Evolutionary conservation across 208 protist genomes (phyloP), one percentile per base, ranked within the genome.

Genomic region (Polymyxa betae): DNA sequence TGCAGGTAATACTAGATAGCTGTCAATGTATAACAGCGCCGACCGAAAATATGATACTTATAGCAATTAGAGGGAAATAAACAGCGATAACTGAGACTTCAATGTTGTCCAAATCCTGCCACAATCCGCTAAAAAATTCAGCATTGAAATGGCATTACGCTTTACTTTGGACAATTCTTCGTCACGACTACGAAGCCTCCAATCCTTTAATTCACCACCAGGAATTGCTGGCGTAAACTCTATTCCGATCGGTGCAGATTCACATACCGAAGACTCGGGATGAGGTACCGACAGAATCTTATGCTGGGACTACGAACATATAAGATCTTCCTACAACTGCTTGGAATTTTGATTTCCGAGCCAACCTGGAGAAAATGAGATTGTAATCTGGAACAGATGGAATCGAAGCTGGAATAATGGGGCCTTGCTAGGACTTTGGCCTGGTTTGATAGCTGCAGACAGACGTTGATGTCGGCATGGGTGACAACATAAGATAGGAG

Each of bases 111-210:
- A 43, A 43, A 20, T 35, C 5, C 16, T 82, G 5, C 5, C 72
- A 43, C 72, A 35, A 82, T 5, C n/a, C 12, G n/a, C 10, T 38
- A 45, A 38, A 5, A 45, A 12, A 40, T 82, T 35, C 40, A 82
- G 40, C 16, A 40, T 45, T 20, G 12, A 82, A 43, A 82, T 20
- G 5, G 72, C 72, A 82, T 20, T 29, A 29, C 54, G 54, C 16
- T 29, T 35, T 82, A 82, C 72, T 35, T 82, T 43, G n/a, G 16
- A n/a, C 5, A 5, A 5, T 5, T 60, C 24, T 40, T 82, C n/a
- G n/a, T 82, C 72, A 20, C 72, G 72, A 82, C 35, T 82, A 12
- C 72, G 72, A 35, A 82, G n/a, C 35, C 72, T 82, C 72, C 72
- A 82, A 43, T 82, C 16, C 5, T 43, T n/a, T 35, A 82, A 12